A percentile compares a stretch with the other conserved stretches of the same genome.
phyloP scores from a whole-genome alignment of 169 alveolate genomes.

The Cryptosporidium meleagridis region DNA sequence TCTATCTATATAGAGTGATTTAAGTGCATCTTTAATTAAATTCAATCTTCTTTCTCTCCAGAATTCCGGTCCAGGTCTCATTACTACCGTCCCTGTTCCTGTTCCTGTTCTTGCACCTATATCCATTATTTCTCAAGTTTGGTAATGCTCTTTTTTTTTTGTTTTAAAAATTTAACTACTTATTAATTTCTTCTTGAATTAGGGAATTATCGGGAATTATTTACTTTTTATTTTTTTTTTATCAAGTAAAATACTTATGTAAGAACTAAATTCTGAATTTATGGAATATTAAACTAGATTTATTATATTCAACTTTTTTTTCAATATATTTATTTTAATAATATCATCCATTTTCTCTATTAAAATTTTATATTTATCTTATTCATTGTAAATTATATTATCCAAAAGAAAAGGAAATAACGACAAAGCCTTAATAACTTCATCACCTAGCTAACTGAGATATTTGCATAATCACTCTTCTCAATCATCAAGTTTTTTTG shows the following conservation, averaged over 20 bases:
- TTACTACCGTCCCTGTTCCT: background rate
- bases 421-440: background rate
- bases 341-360: background rate
- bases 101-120: too few relatives aligned
- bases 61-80: background rate
- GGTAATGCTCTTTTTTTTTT: background rate
- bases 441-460: background rate
- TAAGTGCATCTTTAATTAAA: slow-evolving; percentile 24
- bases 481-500: background rate
- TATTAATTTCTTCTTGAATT: background rate
- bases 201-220: background rate
- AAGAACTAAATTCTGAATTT: background rate
- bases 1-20: slow-evolving; percentile 19
- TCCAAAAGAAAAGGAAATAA: background rate
- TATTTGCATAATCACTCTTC: background rate
- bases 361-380: background rate
- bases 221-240: too few relatives aligned
- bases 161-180: background rate
- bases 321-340: background rate
- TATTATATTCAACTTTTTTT: background rate
- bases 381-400: background rate
- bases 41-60: background rate
- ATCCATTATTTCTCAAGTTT: too few relatives aligned
- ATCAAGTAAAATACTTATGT: background rate
- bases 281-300: background rate